Percentiles rank a stretch among this genome's conserved stretches.
Conservation (phyloP, 345 rosid genomes). For the Gossypium sturtianum region DNA sequence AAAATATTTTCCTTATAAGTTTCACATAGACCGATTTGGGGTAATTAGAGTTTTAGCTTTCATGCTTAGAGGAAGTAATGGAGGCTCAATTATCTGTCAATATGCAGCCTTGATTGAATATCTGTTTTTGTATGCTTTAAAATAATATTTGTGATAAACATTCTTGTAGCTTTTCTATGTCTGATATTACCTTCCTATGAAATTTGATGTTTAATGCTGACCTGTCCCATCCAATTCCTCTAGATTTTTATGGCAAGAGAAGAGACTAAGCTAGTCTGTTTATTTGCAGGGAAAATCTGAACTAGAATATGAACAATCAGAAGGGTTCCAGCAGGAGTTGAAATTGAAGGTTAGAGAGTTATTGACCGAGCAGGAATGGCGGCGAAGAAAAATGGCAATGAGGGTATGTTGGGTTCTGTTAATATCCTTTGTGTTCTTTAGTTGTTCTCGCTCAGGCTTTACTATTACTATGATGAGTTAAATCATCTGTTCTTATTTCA, state of each 20-base stretch:
- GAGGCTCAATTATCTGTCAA: not conserved
- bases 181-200: not conserved
- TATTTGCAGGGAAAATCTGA: conserved; percentile 76
- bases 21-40: not conserved
- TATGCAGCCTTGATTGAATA: not conserved
- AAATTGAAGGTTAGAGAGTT: conserved; percentile 81
- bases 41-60: not conserved
- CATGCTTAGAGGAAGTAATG: conserved; percentile 1
- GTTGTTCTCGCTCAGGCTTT: not conserved
- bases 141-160: not conserved
- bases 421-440: conserved; percentile 8
- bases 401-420: conserved; percentile 48
- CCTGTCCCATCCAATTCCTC: not conserved
- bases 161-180: not conserved
- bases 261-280: not conserved
- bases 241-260: conserved; percentile 4
- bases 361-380: conserved; percentile 97
- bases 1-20: not conserved
- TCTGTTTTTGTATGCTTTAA: not conserved
- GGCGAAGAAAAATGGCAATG: conserved; percentile 96
- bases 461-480: not conserved
- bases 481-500: not conserved
- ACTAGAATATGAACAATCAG: conserved; percentile 64
- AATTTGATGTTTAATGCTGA: not conserved
- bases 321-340: conserved; percentile 73